phyloP scores from a whole-genome alignment of 257 asterid species.

The Solanum dulcamara region DNA sequence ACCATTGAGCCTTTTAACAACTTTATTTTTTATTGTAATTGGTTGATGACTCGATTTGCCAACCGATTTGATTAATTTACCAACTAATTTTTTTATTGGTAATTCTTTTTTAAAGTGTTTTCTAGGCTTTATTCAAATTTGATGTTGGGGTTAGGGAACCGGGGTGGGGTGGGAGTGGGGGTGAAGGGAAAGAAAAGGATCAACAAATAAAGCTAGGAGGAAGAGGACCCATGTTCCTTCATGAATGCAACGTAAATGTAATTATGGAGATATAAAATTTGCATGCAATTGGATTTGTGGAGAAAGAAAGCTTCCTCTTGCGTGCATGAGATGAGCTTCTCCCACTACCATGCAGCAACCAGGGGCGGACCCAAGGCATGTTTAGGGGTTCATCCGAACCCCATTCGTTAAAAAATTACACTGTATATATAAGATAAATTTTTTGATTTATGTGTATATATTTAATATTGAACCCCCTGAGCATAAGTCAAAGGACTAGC shows the following conservation, averaged over 20 bases:
- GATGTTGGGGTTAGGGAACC: not conserved
- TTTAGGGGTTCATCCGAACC: too few species aligned
- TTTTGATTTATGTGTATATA: too few species aligned
- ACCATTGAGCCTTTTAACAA: not conserved
- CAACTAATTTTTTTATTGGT: too few species aligned
- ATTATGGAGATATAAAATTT: not conserved
- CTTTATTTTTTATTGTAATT: not conserved
- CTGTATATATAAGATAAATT: too few species aligned
- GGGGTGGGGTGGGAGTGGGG: not conserved
- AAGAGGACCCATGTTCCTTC: not conserved
- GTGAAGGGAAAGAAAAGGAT: too few species aligned
- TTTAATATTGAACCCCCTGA: too few species aligned
- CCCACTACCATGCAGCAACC: slow-evolving; percentile 27
- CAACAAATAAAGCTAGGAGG: not conserved
- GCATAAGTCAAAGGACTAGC: too few species aligned
- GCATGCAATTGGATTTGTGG: slow-evolving; percentile 50
- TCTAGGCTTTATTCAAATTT: not conserved
- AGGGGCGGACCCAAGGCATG: too few species aligned
- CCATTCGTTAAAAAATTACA: too few species aligned
- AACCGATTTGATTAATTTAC: not conserved
- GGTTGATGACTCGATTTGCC: not conserved
- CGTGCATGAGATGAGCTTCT: slow-evolving; percentile 45
- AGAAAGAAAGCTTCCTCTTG: slow-evolving; percentile 31
- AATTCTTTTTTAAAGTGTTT: too few species aligned
- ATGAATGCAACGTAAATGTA: not conserved